Percentiles rank a stretch among this genome's conserved stretches.
These are phyloP conservation scores for Aeschynomene evenia DNA, from an alignment of 306 rosid species.

Conservation along the genomic window DNA sequence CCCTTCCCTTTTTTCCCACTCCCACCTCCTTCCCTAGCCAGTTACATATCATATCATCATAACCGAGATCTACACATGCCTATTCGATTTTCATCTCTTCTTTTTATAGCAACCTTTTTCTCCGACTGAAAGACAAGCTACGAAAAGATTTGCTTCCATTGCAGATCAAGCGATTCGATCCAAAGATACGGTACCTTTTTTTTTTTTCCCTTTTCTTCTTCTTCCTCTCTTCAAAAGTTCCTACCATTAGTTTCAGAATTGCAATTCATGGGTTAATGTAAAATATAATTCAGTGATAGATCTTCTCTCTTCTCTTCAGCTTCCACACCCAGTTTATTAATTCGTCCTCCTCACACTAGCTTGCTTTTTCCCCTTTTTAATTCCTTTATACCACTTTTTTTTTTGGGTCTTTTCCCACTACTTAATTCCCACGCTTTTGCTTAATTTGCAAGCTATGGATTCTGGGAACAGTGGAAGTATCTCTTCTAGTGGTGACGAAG, in stretches of 20 bases:
- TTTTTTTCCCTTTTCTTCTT: not conserved
- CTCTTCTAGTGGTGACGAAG: constrained; percentile 92
- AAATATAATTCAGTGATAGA: not conserved
- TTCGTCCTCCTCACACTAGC: not conserved
- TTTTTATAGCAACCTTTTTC: constrained; percentile 48
- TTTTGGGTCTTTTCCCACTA: not conserved
- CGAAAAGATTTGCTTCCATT: constrained; percentile 56
- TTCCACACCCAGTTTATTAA: constrained; percentile 38
- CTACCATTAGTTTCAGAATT: constrained; percentile 9
- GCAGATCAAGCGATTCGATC: constrained; percentile 47
- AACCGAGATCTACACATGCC: constrained; percentile 39
- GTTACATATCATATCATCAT: constrained; percentile 17
- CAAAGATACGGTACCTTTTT: constrained; percentile 35
- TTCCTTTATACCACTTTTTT: not conserved
- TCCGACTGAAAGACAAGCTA: constrained; percentile 55
- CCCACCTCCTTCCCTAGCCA: constrained; percentile 24
- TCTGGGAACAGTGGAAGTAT: constrained; percentile 83
- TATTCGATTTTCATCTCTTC: constrained; percentile 45
- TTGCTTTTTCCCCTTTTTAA: constrained; percentile 13
- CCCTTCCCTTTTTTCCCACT: not conserved
- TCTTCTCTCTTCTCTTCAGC: not conserved
- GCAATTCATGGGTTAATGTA: constrained; percentile 18
- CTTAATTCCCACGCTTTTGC: constrained; percentile 24
- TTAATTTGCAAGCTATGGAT: constrained; percentile 64
- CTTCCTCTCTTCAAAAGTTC: constrained; percentile 18